Evolutionary conservation across 2,329 filamentous ascomycete species (phyloP).

Genomic region (Claviceps sorghi): DNA sequence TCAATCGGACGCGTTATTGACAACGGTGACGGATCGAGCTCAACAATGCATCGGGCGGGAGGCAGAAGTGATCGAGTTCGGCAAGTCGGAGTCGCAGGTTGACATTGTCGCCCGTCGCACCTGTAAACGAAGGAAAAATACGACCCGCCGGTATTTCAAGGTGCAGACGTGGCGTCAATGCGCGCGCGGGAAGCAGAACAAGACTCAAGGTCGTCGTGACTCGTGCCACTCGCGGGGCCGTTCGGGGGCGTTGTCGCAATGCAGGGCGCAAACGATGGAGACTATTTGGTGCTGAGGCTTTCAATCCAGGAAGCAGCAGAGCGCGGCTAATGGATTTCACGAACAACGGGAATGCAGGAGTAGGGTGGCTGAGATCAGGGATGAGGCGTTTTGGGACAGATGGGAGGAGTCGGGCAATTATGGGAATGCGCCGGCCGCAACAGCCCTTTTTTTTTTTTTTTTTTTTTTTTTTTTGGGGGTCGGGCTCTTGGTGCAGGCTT

Average conservation of each 20-base stretch:
- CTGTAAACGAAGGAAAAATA: background rate
- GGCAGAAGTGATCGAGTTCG: slow-evolving; percentile 7
- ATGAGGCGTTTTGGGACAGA: slow-evolving; percentile 6
- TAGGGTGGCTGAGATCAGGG: background rate
- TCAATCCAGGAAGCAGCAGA: background rate
- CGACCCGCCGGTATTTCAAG: background rate
- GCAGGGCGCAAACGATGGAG: background rate
- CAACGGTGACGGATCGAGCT: background rate
- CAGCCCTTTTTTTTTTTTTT: background rate
- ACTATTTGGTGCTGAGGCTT: background rate
- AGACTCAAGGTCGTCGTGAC: background rate
- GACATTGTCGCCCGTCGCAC: slow-evolving; percentile 12
- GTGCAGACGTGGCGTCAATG: slow-evolving; percentile 1
- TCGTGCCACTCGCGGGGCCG: background rate
- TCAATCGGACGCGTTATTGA: background rate
- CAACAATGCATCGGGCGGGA: slow-evolving; percentile 7
- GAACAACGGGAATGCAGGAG: background rate
- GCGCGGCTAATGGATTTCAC: background rate
- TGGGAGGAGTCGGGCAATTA: slow-evolving; percentile 3
- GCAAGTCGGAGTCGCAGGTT: slow-evolving; percentile 11
- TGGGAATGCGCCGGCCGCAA: slow-evolving; percentile 3
- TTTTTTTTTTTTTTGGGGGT: background rate
- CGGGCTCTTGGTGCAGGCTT: background rate
- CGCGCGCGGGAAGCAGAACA: slow-evolving; percentile 2
- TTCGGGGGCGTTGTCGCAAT: background rate